These are phyloP conservation scores for Debaryomyces prosopidis DNA, from an alignment of 805 yeast genomes.

Conservation along the genomic window DNA sequence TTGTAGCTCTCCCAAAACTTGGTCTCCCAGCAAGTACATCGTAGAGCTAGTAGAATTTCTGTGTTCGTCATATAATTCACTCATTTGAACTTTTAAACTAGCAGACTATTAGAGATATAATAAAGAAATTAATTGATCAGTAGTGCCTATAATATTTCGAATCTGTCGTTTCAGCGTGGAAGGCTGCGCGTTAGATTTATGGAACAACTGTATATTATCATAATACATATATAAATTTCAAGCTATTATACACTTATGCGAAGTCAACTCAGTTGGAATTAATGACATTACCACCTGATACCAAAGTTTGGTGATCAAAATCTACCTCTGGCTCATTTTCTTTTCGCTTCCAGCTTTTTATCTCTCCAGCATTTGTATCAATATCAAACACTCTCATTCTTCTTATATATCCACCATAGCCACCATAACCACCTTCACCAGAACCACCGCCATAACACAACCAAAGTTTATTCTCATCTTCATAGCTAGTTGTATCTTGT, in stretches of 20 bases:
- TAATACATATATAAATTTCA: not conserved
- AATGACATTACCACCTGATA: slow-evolving; percentile 46
- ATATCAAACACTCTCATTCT: slow-evolving; percentile 73
- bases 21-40: not conserved
- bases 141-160: no score
- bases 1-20: not conserved
- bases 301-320: slow-evolving; percentile 55
- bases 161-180: not conserved
- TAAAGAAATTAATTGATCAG: no score
- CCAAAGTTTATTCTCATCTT: slow-evolving; percentile 54
- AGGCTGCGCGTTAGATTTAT: not conserved
- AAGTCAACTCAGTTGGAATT: slow-evolving; percentile 3
- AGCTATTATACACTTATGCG: not conserved
- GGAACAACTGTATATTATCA: no score
- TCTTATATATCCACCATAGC: slow-evolving; percentile 85
- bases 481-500: slow-evolving; percentile 42
- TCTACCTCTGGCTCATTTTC: slow-evolving; percentile 51
- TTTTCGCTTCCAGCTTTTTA: slow-evolving; percentile 72
- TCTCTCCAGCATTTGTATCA: slow-evolving; percentile 47
- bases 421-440: slow-evolving; percentile 97
- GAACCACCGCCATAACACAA: slow-evolving; percentile 91
- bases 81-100: not conserved
- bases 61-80: not conserved
- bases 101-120: no score
- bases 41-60: not conserved